These are phyloP conservation scores for Oldenlandia corymbosa DNA, from an alignment of 257 asterid species.

Conservation along the genomic window DNA sequence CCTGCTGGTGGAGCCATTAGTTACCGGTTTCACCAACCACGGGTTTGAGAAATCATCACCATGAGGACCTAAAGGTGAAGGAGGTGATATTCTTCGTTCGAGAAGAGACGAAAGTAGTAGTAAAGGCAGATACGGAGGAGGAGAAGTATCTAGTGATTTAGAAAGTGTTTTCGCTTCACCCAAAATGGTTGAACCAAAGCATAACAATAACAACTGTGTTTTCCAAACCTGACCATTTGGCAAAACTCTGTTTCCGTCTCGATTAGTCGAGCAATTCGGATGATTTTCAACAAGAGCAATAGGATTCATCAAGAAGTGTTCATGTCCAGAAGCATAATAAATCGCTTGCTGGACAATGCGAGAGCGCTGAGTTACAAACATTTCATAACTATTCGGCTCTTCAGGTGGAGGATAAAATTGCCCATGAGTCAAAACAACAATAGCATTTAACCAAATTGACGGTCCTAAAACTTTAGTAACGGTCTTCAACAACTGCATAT, in stretches of 20 bases:
- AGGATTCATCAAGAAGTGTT: constrained; percentile 95
- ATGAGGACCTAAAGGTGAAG: constrained; percentile 65
- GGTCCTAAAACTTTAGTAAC: constrained; percentile 86
- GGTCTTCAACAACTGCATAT: constrained; percentile 84
- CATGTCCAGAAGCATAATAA: constrained; percentile 95
- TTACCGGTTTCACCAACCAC: constrained; percentile 96
- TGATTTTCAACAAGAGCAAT: constrained; percentile 95
- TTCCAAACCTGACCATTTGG: constrained; percentile 99
- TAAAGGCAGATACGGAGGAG: constrained; percentile 83
- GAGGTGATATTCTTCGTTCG: constrained; percentile 86
- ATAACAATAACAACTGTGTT: constrained; percentile 85
- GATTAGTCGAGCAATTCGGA: constrained; percentile 86
- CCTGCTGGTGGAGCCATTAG: constrained; percentile 85
- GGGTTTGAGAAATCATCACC: constrained; percentile 63
- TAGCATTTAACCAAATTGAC: constrained; percentile 96
- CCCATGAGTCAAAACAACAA: constrained; percentile 98
- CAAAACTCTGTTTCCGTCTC: constrained; percentile 97
- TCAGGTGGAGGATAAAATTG: constrained; percentile 98
- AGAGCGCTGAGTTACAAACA: constrained; percentile 97
- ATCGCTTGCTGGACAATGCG: constrained; percentile 93
- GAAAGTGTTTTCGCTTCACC: constrained; percentile 89
- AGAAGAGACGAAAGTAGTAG: constrained; percentile 88
- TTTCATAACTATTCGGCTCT: constrained; percentile 93
- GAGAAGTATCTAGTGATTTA: constrained; percentile 90
- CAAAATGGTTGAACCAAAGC: constrained; percentile 92